Conservation (phyloP, 164 flowering plant species). For the Malania oleifera region DNA sequence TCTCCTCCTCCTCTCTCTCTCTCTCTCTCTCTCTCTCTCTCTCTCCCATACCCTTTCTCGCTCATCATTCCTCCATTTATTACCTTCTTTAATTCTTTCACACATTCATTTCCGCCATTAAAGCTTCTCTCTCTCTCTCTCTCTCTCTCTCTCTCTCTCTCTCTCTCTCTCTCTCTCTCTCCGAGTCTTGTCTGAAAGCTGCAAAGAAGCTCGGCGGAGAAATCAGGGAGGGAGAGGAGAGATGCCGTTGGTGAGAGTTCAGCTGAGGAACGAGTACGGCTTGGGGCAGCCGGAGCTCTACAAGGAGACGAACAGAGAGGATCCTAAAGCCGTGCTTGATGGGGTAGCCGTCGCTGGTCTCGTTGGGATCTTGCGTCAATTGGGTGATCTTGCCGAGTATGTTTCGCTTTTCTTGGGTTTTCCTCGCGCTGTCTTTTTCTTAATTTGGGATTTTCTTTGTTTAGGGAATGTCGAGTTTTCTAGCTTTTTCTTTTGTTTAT, state of each 20-base stretch:
- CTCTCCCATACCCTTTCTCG: neutral
- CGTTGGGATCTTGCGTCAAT: slow-evolving; percentile 89
- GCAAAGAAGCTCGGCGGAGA: neutral
- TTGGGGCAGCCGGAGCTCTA: slow-evolving; percentile 62
- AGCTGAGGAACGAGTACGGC: slow-evolving; percentile 71
- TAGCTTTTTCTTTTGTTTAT: too few relatives aligned
- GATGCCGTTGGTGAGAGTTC: slow-evolving; percentile 73
- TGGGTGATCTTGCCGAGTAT: slow-evolving; percentile 95
- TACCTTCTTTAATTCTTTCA: slow-evolving; percentile 3
- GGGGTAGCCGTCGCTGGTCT: slow-evolving; percentile 92
- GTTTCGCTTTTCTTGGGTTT: slow-evolving; percentile 17
- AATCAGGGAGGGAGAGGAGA: neutral
- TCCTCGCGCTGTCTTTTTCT: neutral
- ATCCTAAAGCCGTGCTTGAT: slow-evolving; percentile 78
- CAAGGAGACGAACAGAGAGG: slow-evolving; percentile 47
- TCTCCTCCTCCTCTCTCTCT: neutral
- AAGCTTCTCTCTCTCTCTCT: neutral
- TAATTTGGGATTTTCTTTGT: neutral
- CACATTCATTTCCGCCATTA: slow-evolving; percentile 4
- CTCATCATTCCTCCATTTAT: slow-evolving; percentile 4
- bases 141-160: neutral
- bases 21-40: slow-evolving; percentile 4
- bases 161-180: neutral
- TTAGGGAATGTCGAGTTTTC: neutral
- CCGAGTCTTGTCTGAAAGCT: neutral